Evolutionary conservation across 2,329 filamentous ascomycete species (phyloP).

Genomic region (Colletotrichum aenigma): DNA sequence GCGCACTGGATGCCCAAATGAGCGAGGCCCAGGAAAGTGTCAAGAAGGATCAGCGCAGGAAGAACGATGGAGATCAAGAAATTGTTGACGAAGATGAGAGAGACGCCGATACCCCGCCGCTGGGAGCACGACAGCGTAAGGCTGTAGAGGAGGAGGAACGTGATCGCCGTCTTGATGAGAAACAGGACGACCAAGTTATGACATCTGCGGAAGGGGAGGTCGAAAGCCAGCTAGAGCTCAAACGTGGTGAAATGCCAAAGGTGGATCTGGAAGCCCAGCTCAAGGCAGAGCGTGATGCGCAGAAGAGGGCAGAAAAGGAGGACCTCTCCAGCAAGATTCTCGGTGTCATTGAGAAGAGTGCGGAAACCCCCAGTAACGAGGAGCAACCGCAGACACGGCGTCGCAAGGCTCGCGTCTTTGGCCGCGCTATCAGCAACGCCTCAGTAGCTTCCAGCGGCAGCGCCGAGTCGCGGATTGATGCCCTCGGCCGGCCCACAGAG

Average conservation of each 20-base stretch:
- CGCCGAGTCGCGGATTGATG: slow-evolving; percentile 35
- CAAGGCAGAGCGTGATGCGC: slow-evolving; percentile 14
- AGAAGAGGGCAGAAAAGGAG: slow-evolving; percentile 40
- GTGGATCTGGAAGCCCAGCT: slow-evolving; percentile 23
- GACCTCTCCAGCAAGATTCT: slow-evolving; percentile 46
- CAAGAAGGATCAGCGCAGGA: neutral
- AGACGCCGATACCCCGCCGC: neutral
- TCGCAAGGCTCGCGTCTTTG: slow-evolving; percentile 55
- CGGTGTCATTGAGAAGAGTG: slow-evolving; percentile 42
- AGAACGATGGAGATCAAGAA: neutral
- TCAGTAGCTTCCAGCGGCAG: slow-evolving; percentile 56
- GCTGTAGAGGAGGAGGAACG: neutral
- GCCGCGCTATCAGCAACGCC: slow-evolving; percentile 62
- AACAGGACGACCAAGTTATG: neutral
- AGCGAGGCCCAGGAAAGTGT: neutral
- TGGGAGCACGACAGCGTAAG: neutral
- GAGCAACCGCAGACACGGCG: slow-evolving; percentile 20
- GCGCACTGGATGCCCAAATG: neutral
- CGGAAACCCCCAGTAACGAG: slow-evolving; percentile 16
- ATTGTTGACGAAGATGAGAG: neutral
- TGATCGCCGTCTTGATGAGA: neutral
- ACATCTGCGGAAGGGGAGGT: neutral
- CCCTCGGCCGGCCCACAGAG: neutral
- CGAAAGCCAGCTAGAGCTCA: neutral
- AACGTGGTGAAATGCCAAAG: neutral